Evolutionary conservation across 139 green algal species (phyloP).

Genomic region (Choricystis sp.): DNA sequence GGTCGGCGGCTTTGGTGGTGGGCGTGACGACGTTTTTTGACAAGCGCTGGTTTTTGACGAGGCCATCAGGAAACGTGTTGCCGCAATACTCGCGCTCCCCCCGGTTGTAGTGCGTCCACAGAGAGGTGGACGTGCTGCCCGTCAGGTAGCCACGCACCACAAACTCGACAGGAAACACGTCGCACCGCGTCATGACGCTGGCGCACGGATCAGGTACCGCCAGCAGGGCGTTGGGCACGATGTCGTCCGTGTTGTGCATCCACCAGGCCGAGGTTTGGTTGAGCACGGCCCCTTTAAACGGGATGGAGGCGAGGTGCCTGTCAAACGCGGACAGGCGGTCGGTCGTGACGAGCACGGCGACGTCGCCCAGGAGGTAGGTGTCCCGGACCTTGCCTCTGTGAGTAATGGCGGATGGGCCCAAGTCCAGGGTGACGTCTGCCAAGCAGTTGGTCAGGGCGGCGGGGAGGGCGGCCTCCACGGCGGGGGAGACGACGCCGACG

Average conservation of each 20-base stretch:
- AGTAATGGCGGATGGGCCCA: background rate
- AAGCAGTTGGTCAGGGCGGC: conserved; percentile 24
- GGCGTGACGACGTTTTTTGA: conserved; percentile 79
- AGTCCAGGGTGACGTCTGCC: background rate
- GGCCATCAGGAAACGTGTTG: conserved; percentile 82
- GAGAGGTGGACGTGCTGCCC: conserved; percentile 83
- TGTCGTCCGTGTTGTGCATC: conserved; percentile 77
- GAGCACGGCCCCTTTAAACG: conserved; percentile 91
- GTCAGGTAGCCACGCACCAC: conserved; percentile 93
- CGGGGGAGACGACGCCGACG: conserved; percentile 11
- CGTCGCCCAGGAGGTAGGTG: conserved; percentile 72
- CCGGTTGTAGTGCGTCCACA: conserved; percentile 93
- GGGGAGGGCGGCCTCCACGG: conserved; percentile 44
- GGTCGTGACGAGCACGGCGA: conserved; percentile 85
- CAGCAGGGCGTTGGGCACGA: conserved; percentile 60
- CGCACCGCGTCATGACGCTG: conserved; percentile 80
- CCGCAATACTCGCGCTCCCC: conserved; percentile 86
- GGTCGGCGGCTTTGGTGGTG: conserved; percentile 83
- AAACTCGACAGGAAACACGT: conserved; percentile 95
- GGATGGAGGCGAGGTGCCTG: conserved; percentile 73
- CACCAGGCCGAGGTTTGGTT: conserved; percentile 94
- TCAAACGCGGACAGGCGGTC: conserved; percentile 95
- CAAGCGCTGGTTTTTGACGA: conserved; percentile 86
- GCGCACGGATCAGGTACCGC: conserved; percentile 81
- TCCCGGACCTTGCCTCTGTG: conserved; percentile 81